Evolutionary conservation across 306 rosid genomes (phyloP).

Genomic region (Acacia crassicarpa): DNA sequence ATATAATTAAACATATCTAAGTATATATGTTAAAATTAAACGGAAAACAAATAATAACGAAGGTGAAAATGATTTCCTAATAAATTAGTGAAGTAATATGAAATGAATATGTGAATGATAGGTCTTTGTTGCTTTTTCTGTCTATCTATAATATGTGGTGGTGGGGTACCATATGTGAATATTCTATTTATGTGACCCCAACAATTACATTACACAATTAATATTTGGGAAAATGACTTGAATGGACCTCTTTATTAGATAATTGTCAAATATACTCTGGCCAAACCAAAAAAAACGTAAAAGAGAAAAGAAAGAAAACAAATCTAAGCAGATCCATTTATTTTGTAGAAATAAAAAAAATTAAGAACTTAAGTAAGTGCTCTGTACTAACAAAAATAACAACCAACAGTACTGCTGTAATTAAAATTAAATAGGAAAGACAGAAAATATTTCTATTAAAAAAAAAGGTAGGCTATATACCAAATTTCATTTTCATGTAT

Average conservation of each 20-base stretch:
- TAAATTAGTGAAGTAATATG: not conserved
- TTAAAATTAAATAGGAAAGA: not conserved
- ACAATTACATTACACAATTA: not conserved
- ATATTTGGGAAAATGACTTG: not conserved
- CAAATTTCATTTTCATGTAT: not conserved
- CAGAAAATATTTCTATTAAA: not conserved
- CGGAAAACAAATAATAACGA: not conserved
- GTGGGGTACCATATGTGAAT: slow-evolving; percentile 43
- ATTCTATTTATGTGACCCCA: not conserved
- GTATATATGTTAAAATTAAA: not conserved
- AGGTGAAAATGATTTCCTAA: not conserved
- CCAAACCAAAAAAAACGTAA: not conserved
- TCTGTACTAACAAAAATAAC: not conserved
- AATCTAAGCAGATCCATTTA: not conserved
- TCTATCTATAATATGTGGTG: slow-evolving; percentile 21
- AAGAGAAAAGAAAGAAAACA: not conserved
- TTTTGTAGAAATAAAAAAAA: not conserved
- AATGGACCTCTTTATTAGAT: not conserved
- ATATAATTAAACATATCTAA: not conserved
- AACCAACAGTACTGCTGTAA: not conserved
- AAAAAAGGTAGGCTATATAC: not conserved
- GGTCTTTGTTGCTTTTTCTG: slow-evolving; percentile 26
- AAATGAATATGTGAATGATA: slow-evolving; percentile 17
- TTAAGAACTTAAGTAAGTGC: not conserved
- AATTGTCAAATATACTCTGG: not conserved